Base-by-base conservation (phyloP, 2,329 filamentous ascomycete species). In the Elsinoe australis region DNA sequence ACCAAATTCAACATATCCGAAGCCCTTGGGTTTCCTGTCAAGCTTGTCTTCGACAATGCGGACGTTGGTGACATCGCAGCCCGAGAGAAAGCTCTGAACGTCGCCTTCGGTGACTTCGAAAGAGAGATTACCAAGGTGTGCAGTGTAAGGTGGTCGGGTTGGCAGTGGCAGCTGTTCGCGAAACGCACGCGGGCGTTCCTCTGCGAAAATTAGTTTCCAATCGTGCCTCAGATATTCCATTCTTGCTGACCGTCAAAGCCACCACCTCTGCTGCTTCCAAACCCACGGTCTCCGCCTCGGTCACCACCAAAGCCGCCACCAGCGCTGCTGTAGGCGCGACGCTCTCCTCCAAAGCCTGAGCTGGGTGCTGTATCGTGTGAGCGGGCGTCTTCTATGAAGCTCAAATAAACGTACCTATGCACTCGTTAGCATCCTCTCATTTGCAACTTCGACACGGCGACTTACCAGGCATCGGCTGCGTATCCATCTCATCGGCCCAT, bases 401-500 rank as follows among this genome's bases (percentile, higher is more conserved):
- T 12, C 7, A 29, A 29, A 29, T 6, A 6, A 7, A 29, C 26
- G 26, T 29, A 29, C 26, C 26, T 29, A 12, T 12, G 12, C 7
- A 29, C 26, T 7, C 12, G 26, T 29, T 12, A 29, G 26, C 12
- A 29, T n/a, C n/a, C n/a, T n/a, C n/a, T n/a, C n/a, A n/a, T n/a
- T n/a, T n/a, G n/a, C n/a, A n/a, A n/a, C n/a, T n/a, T n/a, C n/a
- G n/a, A n/a, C n/a, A n/a, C n/a, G n/a, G n/a, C n/a, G n/a, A 49
- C 50, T 12, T 52, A 53, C 52, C 36, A 29, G 62, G 62, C 33
- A 66, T 52, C 21, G 63, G 63, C 55, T 61, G 58, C 47, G 58
- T 55, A 70, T 98, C 92, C 73, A 98, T 95, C 67, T 98, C 92
- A 72, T 98, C 94, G 61, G 92, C 92, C 92, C 92, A 98, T 59